phyloP scores from a whole-genome alignment of 2,329 filamentous ascomycete genomes.

The Bipolaris victoriae region DNA sequence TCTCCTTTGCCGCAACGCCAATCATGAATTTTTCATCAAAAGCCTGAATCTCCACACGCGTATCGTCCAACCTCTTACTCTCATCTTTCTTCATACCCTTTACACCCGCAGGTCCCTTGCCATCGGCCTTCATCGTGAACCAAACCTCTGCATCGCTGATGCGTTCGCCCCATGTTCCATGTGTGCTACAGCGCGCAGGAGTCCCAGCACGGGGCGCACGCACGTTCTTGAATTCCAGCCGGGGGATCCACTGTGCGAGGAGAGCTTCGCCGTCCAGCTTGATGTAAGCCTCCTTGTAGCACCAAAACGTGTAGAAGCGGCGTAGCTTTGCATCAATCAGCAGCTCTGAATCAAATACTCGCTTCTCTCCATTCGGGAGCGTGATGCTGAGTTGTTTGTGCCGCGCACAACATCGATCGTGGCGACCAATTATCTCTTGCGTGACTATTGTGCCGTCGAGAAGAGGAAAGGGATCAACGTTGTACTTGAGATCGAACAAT shows the following conservation, averaged over 20 bases:
- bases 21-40: constrained; percentile 66
- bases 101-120: constrained; percentile 11
- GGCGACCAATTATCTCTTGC: constrained; percentile 50
- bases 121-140: constrained; percentile 50
- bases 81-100: constrained; percentile 11
- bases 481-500: constrained; percentile 66
- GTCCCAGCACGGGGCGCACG: constrained; percentile 54
- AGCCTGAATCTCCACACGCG: constrained; percentile 63
- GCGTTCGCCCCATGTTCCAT: constrained; percentile 55
- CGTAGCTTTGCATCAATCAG: constrained; percentile 68
- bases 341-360: constrained; percentile 51
- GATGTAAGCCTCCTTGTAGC: constrained; percentile 79
- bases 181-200: constrained; percentile 51
- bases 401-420: constrained; percentile 51
- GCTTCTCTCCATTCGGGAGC: constrained; percentile 44
- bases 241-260: constrained; percentile 72
- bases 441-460: constrained; percentile 53
- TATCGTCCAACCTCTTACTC: constrained; percentile 52
- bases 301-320: constrained; percentile 79
- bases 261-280: constrained; percentile 83
- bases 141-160: constrained; percentile 58
- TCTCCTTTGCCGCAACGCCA: constrained; percentile 57
- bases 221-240: constrained; percentile 72
- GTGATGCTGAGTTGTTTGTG: constrained; percentile 49
- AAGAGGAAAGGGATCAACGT: constrained; percentile 52